Conservation (phyloP, 805 yeast genomes). For the Cyberlindnera mississippiensis region DNA sequence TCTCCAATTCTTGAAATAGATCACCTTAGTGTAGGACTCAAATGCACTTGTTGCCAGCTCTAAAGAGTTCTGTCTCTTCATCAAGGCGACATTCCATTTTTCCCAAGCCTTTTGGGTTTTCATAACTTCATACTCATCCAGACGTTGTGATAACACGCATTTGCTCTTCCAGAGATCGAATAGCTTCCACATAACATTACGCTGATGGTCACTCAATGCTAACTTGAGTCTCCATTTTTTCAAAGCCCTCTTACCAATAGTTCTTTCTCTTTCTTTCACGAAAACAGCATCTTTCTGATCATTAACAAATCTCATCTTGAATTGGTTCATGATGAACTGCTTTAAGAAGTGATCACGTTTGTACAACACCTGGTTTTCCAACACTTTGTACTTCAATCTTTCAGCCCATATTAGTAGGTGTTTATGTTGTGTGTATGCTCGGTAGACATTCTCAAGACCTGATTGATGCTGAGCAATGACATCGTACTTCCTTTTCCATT, state of each 20-base stretch:
- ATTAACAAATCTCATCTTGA: conserved; percentile 15
- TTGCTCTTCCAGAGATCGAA: conserved; percentile 15
- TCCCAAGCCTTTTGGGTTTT: conserved; percentile 3
- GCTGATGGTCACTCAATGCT: not conserved
- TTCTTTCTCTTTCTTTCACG: not conserved
- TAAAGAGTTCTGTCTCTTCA: conserved; percentile 5
- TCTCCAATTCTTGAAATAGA: conserved; percentile 22
- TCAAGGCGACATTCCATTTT: conserved; percentile 9
- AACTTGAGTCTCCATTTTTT: conserved; percentile 14
- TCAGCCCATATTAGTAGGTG: conserved; percentile 12
- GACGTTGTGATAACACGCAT: not conserved
- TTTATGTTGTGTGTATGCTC: conserved; percentile 1
- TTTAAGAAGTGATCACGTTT: conserved; percentile 12
- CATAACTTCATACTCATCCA: conserved; percentile 5
- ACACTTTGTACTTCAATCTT: conserved; percentile 2
- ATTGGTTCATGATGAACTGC: conserved; percentile 14
- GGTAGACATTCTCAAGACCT: conserved; percentile 2
- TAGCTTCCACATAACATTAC: not conserved
- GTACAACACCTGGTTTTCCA: conserved; percentile 8
- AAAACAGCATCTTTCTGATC: conserved; percentile 6
- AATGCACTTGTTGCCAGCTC: conserved; percentile 16
- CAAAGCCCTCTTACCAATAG: not conserved
- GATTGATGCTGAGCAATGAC: not conserved
- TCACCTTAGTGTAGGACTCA: conserved; percentile 17
- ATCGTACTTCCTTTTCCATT: conserved; percentile 18